These are phyloP conservation scores for Begonia fuchsioides DNA, from an alignment of 306 rosid species.

Conservation along the genomic window DNA sequence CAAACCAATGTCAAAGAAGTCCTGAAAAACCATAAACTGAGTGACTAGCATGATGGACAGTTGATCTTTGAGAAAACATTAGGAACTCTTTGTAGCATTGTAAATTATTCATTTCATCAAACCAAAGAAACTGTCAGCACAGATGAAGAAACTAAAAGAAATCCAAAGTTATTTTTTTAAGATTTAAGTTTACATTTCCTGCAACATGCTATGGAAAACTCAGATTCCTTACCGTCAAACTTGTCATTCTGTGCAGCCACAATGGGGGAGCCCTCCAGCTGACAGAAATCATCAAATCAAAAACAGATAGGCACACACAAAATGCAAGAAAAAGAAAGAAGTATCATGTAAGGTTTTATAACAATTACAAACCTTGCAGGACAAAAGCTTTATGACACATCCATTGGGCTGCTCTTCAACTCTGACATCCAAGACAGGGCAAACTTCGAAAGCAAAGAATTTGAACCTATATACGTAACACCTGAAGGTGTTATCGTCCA, in stretches of 20 bases:
- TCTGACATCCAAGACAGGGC: constrained; percentile 77
- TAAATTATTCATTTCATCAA: not conserved
- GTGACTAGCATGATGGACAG: constrained; percentile 30
- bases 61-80: constrained; percentile 8
- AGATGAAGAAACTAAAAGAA: not conserved
- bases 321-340: not conserved
- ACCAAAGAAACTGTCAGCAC: not conserved
- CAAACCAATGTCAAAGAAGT: constrained; percentile 66
- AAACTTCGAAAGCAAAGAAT: constrained; percentile 74
- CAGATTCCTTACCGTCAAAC: constrained; percentile 54
- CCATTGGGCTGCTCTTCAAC: constrained; percentile 80
- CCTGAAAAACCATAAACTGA: constrained; percentile 49
- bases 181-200: not conserved
- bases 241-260: constrained; percentile 85
- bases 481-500: constrained; percentile 73
- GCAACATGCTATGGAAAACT: not conserved
- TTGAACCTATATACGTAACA: constrained; percentile 68
- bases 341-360: not conserved
- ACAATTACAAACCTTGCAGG: constrained; percentile 63
- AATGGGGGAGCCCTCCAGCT: constrained; percentile 85
- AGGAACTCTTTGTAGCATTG: not conserved
- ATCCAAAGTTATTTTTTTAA: too few relatives aligned
- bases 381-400: constrained; percentile 74
- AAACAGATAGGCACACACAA: constrained; percentile 12
- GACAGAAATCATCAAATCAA: constrained; percentile 8